Evolutionary conservation across 345 rosid species (phyloP).

Genomic region (Conringia planisiliqua): DNA sequence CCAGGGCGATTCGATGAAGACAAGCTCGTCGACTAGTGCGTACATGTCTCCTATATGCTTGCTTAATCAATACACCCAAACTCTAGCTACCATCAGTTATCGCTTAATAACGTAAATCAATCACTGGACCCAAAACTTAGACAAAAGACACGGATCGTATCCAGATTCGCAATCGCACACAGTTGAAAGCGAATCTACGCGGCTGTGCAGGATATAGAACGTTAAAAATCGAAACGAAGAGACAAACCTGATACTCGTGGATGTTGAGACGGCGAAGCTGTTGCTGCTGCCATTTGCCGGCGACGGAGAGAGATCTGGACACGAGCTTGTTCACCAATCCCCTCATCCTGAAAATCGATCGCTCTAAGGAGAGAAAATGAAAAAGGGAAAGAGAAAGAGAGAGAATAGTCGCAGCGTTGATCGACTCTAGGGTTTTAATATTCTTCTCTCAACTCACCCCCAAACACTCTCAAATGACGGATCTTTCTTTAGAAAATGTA

Average conservation of each 20-base stretch:
- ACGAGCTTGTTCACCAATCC: conserved; percentile 73
- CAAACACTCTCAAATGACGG: not conserved
- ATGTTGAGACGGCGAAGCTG: conserved; percentile 98
- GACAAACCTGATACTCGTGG: conserved; percentile 88
- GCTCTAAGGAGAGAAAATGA: not conserved
- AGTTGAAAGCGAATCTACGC: not conserved
- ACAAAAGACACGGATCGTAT: conserved; percentile 10
- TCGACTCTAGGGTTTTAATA: conserved; percentile 10
- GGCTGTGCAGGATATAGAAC: not conserved
- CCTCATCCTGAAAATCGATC: conserved; percentile 44
- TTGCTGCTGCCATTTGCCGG: conserved; percentile 85
- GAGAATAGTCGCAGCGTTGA: conserved; percentile 21
- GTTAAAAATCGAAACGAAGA: not conserved
- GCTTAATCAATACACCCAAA: not conserved
- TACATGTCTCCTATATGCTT: not conserved
- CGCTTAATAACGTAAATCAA: not conserved
- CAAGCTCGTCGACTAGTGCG: not conserved
- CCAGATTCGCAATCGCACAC: not conserved
- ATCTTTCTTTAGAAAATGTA: not conserved
- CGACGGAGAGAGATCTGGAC: conserved; percentile 70
- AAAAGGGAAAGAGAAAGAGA: not conserved
- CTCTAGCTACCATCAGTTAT: not conserved
- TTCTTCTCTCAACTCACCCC: not conserved
- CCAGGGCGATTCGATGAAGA: not conserved
- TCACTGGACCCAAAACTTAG: not conserved